These are phyloP conservation scores for Meira miltonrushii DNA, from an alignment of 1,284 basidiomycete genomes.

Conservation along the genomic window DNA sequence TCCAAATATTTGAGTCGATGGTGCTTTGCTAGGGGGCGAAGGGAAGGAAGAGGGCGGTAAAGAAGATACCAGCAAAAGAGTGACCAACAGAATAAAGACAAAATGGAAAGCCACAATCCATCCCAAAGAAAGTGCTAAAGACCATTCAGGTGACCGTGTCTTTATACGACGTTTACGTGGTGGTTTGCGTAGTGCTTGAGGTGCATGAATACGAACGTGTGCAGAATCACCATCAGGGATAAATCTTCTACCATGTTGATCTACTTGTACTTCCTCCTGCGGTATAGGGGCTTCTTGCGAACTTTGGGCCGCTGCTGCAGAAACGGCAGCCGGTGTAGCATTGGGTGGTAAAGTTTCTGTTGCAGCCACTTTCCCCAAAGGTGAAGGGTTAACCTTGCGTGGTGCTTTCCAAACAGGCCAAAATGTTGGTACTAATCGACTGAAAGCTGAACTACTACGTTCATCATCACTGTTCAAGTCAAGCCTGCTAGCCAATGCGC, in stretches of 20 bases:
- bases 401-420: constrained; percentile 50
- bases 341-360: constrained; percentile 3
- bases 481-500: constrained; percentile 5
- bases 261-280: background rate
- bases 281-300: background rate
- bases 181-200: constrained; percentile 17
- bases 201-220: constrained; percentile 13
- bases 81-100: constrained; percentile 20
- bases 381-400: constrained; percentile 8
- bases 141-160: constrained; percentile 64
- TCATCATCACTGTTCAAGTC: constrained; percentile 14
- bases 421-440: constrained; percentile 36
- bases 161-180: constrained; percentile 18
- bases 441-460: constrained; percentile 40
- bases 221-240: background rate
- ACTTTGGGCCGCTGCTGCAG: background rate
- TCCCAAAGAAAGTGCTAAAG: constrained; percentile 66
- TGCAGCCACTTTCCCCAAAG: background rate
- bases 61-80: constrained; percentile 20
- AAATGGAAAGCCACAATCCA: constrained; percentile 70
- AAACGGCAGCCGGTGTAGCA: background rate
- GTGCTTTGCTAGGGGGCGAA: constrained; percentile 17
- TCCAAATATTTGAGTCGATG: constrained; percentile 8
- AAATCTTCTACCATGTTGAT: background rate
- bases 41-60: constrained; percentile 21